Percentiles rank a stretch among this genome's conserved stretches.
Conservation (phyloP, 1,284 basidiomycete species). For the Salmacisia buchloeana region DNA sequence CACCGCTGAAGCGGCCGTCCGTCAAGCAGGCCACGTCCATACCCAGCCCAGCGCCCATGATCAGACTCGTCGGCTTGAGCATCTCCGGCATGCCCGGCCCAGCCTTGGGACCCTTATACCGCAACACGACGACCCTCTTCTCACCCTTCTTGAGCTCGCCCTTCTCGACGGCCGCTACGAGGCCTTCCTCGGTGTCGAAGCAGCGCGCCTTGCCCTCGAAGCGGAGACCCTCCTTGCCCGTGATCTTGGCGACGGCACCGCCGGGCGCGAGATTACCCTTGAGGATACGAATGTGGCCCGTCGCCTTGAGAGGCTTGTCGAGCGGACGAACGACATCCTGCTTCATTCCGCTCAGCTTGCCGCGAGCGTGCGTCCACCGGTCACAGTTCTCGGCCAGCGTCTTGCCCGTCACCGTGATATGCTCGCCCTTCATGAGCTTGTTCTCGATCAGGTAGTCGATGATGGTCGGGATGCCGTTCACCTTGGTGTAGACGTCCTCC, state of each 20-base stretch:
- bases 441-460: constrained; percentile 49
- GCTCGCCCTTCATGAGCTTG: constrained; percentile 53
- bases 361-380: constrained; percentile 62
- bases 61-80: constrained; percentile 25
- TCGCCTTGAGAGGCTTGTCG: constrained; percentile 42
- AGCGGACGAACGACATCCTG: constrained; percentile 46
- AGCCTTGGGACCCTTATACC: constrained; percentile 50
- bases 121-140: constrained; percentile 48
- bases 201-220: constrained; percentile 48
- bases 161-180: constrained; percentile 46
- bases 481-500: constrained; percentile 46
- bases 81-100: constrained; percentile 28
- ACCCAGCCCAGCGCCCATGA: constrained; percentile 26
- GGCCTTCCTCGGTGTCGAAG: constrained; percentile 48
- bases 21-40: constrained; percentile 23
- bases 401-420: constrained; percentile 46
- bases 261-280: constrained; percentile 49
- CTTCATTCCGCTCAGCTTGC: constrained; percentile 30
- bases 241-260: constrained; percentile 50
- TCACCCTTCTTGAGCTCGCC: constrained; percentile 46
- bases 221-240: constrained; percentile 47
- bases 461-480: constrained; percentile 54
- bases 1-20: constrained; percentile 15
- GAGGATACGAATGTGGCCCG: constrained; percentile 47
- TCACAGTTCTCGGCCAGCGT: constrained; percentile 47